Base-by-base conservation (phyloP, 75 land plant species). In the Pinus tabuliformis region DNA sequence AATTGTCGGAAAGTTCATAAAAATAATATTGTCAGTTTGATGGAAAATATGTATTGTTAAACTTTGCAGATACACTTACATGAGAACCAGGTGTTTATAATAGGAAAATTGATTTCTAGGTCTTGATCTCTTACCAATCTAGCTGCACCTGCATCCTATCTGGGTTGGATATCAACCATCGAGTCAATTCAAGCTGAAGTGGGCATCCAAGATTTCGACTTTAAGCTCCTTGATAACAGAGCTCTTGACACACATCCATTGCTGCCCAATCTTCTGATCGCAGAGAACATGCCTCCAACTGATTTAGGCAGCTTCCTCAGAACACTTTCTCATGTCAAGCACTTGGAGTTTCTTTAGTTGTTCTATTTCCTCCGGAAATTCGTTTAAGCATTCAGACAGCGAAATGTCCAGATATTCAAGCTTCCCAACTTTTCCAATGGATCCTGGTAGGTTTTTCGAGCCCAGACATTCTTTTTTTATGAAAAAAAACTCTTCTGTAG, bases 321-420 rank as follows among this genome's bases (percentile, higher is more conserved):
- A 58, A 56, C 92, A 90, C 64, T 87, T 83, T 62, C 87, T 80
- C 92, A 90, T 90, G 83, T 90, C 87, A 11, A 90, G 84, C 82
- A 85, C 85, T 74, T 81, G 82, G 72, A 90, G 64, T 1, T 75
- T 81, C 13, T 11, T 49, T 49, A 85, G 58, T 2, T 76, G 33
- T 13, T 82, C 87, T n/a, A 90, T 63, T 20, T 76, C 83, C 0
- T 90, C 83, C 13, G 92, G 89, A 17, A 90, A 82, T 63, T 82
- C 61, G 26, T 33, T 58, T 59, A 90, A 59, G 33, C 77, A 81
- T 1, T 83, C 73, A 74, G 85, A 85, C 20, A 80, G 80, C 8
- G 92, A 90, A 11, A 90, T 79, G 68, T 90, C 87, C 0, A 90
- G 75, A 74, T 83, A 90, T 60, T 83, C 77, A 22, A 90, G 30